phyloP scores from a whole-genome alignment of 768 basidiomycete genomes.

The Lactarius pseudohatsudake region DNA sequence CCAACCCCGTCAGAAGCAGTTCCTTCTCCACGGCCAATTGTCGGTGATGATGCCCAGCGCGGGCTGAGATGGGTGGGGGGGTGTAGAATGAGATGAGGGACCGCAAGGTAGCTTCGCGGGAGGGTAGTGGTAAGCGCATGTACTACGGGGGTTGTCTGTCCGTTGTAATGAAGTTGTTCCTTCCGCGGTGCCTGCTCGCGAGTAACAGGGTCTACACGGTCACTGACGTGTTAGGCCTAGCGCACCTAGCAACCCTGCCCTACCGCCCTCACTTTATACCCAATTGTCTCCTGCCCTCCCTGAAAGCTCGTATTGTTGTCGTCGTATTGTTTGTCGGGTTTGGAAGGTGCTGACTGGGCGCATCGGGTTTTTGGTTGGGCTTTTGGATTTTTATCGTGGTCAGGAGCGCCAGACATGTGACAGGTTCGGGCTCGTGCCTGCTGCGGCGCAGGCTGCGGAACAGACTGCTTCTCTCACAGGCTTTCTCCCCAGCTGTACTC shows the following conservation, averaged over 20 bases:
- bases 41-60: neutral
- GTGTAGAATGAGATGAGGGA: neutral
- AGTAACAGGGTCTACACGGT: slow-evolving; percentile 1
- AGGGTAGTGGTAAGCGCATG: slow-evolving; percentile 17
- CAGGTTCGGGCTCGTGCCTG: slow-evolving; percentile 10
- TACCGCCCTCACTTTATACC: neutral
- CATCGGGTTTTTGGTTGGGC: neutral
- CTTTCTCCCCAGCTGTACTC: neutral
- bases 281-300: neutral
- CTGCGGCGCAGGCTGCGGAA: neutral
- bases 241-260: neutral
- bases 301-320: slow-evolving; percentile 7
- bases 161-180: slow-evolving; percentile 2
- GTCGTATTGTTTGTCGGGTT: neutral
- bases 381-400: slow-evolving; percentile 6
- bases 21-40: neutral
- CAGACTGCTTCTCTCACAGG: neutral
- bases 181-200: neutral
- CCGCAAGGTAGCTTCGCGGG: slow-evolving; percentile 5
- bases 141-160: slow-evolving; percentile 9
- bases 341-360: neutral
- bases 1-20: neutral
- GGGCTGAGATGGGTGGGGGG: neutral
- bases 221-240: neutral
- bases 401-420: slow-evolving; percentile 12